Evolutionary conservation across 306 rosid genomes (phyloP).

Genomic region (Neltuma alba): DNA sequence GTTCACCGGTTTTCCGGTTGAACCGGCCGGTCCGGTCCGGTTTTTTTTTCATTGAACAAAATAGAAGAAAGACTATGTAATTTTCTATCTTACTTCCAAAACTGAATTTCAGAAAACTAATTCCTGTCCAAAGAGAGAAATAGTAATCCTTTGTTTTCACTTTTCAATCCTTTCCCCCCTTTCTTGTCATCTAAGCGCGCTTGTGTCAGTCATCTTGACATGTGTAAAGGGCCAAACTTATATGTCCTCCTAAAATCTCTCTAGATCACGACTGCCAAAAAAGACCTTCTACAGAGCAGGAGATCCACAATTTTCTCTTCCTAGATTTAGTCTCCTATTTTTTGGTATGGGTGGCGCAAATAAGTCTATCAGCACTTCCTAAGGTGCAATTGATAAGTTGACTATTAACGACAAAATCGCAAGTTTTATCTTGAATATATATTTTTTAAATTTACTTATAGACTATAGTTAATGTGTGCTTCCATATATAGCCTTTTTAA

Average conservation of each 20-base stretch:
- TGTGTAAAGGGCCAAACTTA: not conserved
- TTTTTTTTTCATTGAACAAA: too few species aligned
- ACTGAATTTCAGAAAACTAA: not conserved
- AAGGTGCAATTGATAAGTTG: conserved; percentile 15
- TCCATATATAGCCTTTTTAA: not conserved
- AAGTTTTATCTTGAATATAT: not conserved
- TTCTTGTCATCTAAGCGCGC: not conserved
- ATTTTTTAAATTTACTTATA: not conserved
- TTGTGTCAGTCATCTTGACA: not conserved
- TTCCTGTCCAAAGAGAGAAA: not conserved
- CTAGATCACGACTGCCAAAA: not conserved
- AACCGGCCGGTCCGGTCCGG: too few species aligned
- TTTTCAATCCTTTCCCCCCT: not conserved
- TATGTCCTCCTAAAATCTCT: not conserved
- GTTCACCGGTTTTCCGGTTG: too few species aligned
- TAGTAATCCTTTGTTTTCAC: not conserved
- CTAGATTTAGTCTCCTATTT: not conserved
- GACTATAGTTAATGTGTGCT: not conserved
- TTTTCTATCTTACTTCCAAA: not conserved
- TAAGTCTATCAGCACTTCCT: conserved; percentile 25
- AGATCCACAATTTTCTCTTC: conserved; percentile 24
- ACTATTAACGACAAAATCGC: not conserved
- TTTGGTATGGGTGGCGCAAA: conserved; percentile 3
- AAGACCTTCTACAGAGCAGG: not conserved
- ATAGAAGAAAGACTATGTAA: not conserved